Evolutionary conservation across 2,329 filamentous ascomycete species (phyloP).

Genomic region (Arthrinium puccinioides): DNA sequence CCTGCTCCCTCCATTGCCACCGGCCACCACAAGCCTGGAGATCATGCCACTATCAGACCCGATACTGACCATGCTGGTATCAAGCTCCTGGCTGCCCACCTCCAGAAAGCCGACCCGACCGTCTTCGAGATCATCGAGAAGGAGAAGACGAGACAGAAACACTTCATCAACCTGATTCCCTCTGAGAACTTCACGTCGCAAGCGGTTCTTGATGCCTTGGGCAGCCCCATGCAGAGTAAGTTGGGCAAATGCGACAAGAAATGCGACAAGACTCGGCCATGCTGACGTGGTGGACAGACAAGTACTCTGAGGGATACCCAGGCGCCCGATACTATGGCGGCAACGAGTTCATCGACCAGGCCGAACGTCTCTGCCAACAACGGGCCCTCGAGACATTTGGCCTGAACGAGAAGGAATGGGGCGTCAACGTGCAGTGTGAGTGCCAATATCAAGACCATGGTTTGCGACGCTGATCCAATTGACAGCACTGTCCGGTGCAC

Average conservation of each 20-base stretch:
- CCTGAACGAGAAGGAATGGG: constrained; percentile 80
- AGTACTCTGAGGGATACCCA: constrained; percentile 97
- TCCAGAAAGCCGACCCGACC: constrained; percentile 78
- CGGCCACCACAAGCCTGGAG: constrained; percentile 3
- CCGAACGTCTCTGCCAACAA: constrained; percentile 83
- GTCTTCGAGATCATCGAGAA: constrained; percentile 88
- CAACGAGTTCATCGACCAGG: constrained; percentile 90
- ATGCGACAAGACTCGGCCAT: background rate
- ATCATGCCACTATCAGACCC: constrained; percentile 4
- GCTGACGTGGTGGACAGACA: constrained; percentile 53
- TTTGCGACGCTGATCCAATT: constrained; percentile 7
- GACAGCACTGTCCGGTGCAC: constrained; percentile 66
- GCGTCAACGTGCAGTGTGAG: constrained; percentile 82
- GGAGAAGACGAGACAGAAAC: constrained; percentile 95
- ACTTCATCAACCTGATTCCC: constrained; percentile 96
- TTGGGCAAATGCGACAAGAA: background rate
- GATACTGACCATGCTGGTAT: constrained; percentile 6
- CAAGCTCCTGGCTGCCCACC: constrained; percentile 70
- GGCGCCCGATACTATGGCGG: constrained; percentile 95
- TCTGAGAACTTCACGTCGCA: constrained; percentile 96
- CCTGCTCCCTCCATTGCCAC: background rate
- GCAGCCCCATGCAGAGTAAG: constrained; percentile 91
- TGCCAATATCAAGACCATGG: constrained; percentile 1
- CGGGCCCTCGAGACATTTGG: constrained; percentile 84
- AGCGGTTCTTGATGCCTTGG: constrained; percentile 82